These are phyloP conservation scores for Stephanodiscus triporus DNA, from an alignment of 108 stramenopile species.

Conservation along the genomic window DNA sequence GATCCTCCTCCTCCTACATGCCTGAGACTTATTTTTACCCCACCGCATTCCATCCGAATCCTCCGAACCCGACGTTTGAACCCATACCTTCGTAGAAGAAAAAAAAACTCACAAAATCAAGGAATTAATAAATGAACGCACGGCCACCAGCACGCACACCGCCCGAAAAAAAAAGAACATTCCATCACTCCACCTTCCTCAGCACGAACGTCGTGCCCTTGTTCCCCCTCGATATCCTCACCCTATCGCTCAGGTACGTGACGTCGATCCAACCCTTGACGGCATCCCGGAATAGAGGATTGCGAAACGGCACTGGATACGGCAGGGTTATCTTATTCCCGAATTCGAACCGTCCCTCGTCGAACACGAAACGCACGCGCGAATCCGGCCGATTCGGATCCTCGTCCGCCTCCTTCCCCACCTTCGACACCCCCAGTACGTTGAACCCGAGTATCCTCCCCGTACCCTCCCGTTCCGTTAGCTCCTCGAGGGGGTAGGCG, in stretches of 20 bases:
- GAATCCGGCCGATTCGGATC: conserved; percentile 74
- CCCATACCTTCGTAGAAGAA: no score
- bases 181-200: neutral
- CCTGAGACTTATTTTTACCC: no score
- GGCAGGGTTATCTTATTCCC: conserved; percentile 56
- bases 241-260: conserved; percentile 80
- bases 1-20: no score
- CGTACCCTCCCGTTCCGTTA: conserved; percentile 71
- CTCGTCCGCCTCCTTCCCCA: conserved; percentile 77
- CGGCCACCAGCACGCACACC: no score
- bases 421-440: conserved; percentile 74
- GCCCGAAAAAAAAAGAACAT: no score
- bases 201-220: conserved; percentile 24
- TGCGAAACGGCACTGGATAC: conserved; percentile 86
- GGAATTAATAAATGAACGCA: no score
- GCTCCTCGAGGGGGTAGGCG: conserved; percentile 78
- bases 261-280: conserved; percentile 92
- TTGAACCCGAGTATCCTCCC: conserved; percentile 80
- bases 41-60: no score
- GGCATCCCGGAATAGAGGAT: conserved; percentile 77
- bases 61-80: no score
- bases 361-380: conserved; percentile 83
- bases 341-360: conserved; percentile 82
- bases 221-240: conserved; percentile 26
- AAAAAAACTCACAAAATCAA: no score